Evolutionary conservation across 306 rosid species (phyloP).

Genomic region (Sechiopsis laciniata): DNA sequence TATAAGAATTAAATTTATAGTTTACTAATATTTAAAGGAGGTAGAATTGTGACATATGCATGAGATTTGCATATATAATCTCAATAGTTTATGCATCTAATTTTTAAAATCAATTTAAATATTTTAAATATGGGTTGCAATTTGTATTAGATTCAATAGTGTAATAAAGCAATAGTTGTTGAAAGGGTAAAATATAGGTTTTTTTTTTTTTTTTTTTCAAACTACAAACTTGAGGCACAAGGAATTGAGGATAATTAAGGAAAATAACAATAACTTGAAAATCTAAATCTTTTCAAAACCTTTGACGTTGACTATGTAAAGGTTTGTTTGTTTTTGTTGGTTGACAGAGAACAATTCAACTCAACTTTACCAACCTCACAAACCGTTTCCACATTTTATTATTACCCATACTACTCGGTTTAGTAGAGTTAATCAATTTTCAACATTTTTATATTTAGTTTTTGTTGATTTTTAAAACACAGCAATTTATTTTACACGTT

Average conservation of each 20-base stretch:
- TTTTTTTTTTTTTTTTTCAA: background rate
- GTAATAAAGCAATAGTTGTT: background rate
- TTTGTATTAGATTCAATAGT: too few species aligned
- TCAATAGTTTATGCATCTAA: too few species aligned
- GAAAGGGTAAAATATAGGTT: background rate
- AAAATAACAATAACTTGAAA: background rate
- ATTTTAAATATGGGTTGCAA: too few species aligned
- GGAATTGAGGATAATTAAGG: conserved; percentile 8
- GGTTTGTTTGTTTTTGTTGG: background rate
- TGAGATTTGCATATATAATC: too few species aligned
- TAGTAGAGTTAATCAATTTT: background rate
- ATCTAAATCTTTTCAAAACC: background rate
- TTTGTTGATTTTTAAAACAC: background rate
- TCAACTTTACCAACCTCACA: background rate
- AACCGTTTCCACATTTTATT: background rate
- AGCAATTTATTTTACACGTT: background rate
- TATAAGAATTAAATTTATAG: too few species aligned
- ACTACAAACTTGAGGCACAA: background rate
- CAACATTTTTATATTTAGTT: background rate
- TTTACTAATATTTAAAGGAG: too few species aligned
- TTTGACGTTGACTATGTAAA: background rate
- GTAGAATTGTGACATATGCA: too few species aligned
- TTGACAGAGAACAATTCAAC: conserved; percentile 7
- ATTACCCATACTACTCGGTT: background rate
- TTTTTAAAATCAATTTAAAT: too few species aligned